Percentiles rank a stretch among this genome's conserved stretches.
Evolutionary conservation across 208 protist species (phyloP).

Genomic region (Leishmania martiniquensis): DNA sequence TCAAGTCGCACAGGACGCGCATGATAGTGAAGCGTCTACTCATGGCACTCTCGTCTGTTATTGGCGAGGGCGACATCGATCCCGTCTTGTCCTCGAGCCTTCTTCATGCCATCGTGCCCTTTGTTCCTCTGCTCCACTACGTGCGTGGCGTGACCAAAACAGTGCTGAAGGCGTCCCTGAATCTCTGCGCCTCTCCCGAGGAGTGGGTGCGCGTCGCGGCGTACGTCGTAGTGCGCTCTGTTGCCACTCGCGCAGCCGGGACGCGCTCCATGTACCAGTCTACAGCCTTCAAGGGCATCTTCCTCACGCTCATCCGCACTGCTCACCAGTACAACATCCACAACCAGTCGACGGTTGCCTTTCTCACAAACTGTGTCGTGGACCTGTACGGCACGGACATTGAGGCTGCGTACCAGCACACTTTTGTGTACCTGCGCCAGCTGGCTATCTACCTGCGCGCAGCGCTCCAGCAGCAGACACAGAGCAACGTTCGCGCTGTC

Average conservation of each 20-base stretch:
- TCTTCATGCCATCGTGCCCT: slow-evolving; percentile 75
- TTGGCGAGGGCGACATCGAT: slow-evolving; percentile 70
- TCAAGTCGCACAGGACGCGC: slow-evolving; percentile 77
- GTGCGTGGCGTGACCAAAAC: slow-evolving; percentile 82
- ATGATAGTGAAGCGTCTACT: slow-evolving; percentile 82
- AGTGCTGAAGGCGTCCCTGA: slow-evolving; percentile 72
- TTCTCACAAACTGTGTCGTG: slow-evolving; percentile 95
- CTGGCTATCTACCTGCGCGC: slow-evolving; percentile 96
- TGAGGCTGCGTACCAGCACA: slow-evolving; percentile 93
- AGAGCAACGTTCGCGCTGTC: slow-evolving; percentile 92
- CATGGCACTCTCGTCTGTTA: slow-evolving; percentile 57
- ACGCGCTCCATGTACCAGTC: slow-evolving; percentile 93
- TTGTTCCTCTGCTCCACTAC: slow-evolving; percentile 91
- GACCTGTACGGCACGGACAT: slow-evolving; percentile 96
- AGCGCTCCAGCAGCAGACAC: slow-evolving; percentile 90
- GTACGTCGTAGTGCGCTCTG: slow-evolving; percentile 86
- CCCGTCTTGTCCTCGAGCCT: slow-evolving; percentile 63
- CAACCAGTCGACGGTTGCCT: slow-evolving; percentile 81
- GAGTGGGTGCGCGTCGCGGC: slow-evolving; percentile 85
- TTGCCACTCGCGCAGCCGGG: slow-evolving; percentile 87
- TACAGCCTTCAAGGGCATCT: slow-evolving; percentile 92
- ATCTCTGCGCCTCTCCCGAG: slow-evolving; percentile 73
- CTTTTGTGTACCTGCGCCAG: slow-evolving; percentile 98
- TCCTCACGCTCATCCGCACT: slow-evolving; percentile 90
- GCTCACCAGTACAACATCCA: slow-evolving; percentile 84